These are phyloP conservation scores for Colletotrichum sidae DNA, from an alignment of 2,329 filamentous ascomycete species.

Conservation along the genomic window DNA sequence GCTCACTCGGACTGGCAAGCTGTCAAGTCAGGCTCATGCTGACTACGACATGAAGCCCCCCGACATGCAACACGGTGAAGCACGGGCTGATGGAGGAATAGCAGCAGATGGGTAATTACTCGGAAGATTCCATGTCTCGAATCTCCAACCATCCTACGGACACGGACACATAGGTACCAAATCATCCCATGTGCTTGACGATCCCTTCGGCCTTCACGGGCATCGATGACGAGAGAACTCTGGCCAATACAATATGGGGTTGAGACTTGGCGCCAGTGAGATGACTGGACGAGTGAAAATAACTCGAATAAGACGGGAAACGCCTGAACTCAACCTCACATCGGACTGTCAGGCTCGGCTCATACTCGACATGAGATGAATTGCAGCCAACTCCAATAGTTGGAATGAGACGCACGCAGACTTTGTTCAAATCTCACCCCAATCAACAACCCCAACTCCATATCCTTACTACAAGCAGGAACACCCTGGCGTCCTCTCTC, in stretches of 20 bases:
- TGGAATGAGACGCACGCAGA: not conserved
- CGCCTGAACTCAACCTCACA: not conserved
- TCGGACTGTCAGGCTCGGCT: slow-evolving; percentile 10
- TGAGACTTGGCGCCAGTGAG: slow-evolving; percentile 14
- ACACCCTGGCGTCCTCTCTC: slow-evolving; percentile 3
- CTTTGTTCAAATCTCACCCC: slow-evolving; percentile 14
- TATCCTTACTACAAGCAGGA: not conserved
- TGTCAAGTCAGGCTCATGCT: too few species aligned
- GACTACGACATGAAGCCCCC: too few species aligned
- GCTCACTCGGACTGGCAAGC: not conserved
- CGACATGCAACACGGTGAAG: too few species aligned
- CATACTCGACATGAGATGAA: slow-evolving; percentile 3
- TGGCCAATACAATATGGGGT: too few species aligned
- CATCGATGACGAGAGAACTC: not conserved
- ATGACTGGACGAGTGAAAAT: slow-evolving; percentile 4
- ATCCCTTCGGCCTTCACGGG: not conserved
- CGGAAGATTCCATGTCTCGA: not conserved
- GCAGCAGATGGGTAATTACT: too few species aligned
- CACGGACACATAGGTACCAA: too few species aligned
- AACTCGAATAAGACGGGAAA: slow-evolving; percentile 1
- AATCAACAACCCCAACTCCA: not conserved
- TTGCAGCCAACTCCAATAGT: not conserved
- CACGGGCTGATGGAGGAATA: not conserved
- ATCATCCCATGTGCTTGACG: not conserved
- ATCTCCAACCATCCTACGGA: too few species aligned